Conservation (phyloP, 495 filamentous ascomycete genomes). For the Hypoxylon cercidicola region DNA sequence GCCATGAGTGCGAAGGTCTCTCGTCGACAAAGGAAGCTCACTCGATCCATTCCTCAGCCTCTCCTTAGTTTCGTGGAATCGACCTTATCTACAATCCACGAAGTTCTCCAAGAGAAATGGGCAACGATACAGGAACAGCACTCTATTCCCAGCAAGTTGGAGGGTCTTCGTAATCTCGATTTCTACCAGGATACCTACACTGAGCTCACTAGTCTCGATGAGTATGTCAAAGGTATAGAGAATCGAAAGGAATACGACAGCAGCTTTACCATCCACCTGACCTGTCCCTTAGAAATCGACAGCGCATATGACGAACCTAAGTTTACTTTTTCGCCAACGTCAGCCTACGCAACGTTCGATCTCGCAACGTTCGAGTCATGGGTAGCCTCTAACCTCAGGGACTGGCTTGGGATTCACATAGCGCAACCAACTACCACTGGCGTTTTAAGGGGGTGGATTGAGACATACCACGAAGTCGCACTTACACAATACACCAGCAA, state of each 20-base stretch:
- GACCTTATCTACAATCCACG: not conserved
- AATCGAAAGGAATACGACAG: not conserved
- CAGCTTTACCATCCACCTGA: not conserved
- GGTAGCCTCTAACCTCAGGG: conserved; percentile 23
- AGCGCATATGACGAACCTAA: not conserved
- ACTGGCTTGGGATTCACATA: conserved; percentile 5
- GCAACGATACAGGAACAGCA: conserved; percentile 10
- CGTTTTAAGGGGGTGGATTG: conserved; percentile 30
- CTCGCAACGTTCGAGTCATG: conserved; percentile 29
- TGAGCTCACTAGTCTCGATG: conserved; percentile 3
- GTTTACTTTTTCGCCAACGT: not conserved
- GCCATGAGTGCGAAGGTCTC: conserved; percentile 62
- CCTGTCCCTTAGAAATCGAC: conserved; percentile 1
- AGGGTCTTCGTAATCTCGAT: not conserved
- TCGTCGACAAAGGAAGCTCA: conserved; percentile 60
- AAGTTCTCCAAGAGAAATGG: conserved; percentile 17
- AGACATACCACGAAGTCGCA: conserved; percentile 40
- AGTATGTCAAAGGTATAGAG: conserved; percentile 6
- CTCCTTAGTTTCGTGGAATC: conserved; percentile 36
- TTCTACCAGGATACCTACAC: conserved; percentile 15
- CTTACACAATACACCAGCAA: conserved; percentile 49
- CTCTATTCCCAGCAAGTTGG: not conserved
- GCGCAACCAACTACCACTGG: conserved; percentile 2
- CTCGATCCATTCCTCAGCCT: not conserved
- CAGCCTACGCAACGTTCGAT: not conserved